Conservation (phyloP, 805 yeast species). For the Metschnikowia drakensbergensis region DNA sequence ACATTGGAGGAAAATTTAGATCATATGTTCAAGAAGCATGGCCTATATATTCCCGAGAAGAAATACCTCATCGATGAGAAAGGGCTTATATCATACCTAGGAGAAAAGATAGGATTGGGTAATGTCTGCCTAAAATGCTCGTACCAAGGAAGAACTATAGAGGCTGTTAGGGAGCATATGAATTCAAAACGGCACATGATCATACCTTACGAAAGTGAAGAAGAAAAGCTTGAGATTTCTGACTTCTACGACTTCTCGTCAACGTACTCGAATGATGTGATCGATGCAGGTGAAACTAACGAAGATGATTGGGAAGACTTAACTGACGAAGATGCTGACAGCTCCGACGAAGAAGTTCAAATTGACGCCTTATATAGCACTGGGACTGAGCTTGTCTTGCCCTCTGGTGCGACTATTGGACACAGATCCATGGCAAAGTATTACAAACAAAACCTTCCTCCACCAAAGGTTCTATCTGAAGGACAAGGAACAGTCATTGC, state of each 20-base stretch:
- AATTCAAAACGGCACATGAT: slow-evolving; percentile 78
- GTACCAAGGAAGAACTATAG: slow-evolving; percentile 79
- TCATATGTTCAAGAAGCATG: slow-evolving; percentile 80
- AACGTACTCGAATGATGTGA: slow-evolving; percentile 41
- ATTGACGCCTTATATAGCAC: slow-evolving; percentile 31
- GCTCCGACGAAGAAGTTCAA: slow-evolving; percentile 25
- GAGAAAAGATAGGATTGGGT: slow-evolving; percentile 79
- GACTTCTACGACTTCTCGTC: slow-evolving; percentile 82
- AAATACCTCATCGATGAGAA: slow-evolving; percentile 60
- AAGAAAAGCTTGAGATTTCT: slow-evolving; percentile 70
- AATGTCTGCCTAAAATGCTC: slow-evolving; percentile 78
- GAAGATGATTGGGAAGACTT: slow-evolving; percentile 41
- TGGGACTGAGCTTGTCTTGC: slow-evolving; percentile 38
- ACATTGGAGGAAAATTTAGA: slow-evolving; percentile 44
- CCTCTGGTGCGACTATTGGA: slow-evolving; percentile 42
- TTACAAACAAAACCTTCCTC: slow-evolving; percentile 42
- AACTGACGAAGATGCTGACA: slow-evolving; percentile 28
- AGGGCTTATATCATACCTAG: slow-evolving; percentile 73
- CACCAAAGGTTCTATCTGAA: slow-evolving; percentile 40
- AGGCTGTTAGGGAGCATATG: slow-evolving; percentile 89
- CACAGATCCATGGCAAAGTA: slow-evolving; percentile 43
- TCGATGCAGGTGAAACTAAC: slow-evolving; percentile 1
- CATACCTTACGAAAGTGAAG: slow-evolving; percentile 80
- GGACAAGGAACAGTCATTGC: slow-evolving; percentile 45
- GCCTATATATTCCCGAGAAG: slow-evolving; percentile 83